phyloP scores from a whole-genome alignment of 140 eudicot species.

The Flaveria floridana region DNA sequence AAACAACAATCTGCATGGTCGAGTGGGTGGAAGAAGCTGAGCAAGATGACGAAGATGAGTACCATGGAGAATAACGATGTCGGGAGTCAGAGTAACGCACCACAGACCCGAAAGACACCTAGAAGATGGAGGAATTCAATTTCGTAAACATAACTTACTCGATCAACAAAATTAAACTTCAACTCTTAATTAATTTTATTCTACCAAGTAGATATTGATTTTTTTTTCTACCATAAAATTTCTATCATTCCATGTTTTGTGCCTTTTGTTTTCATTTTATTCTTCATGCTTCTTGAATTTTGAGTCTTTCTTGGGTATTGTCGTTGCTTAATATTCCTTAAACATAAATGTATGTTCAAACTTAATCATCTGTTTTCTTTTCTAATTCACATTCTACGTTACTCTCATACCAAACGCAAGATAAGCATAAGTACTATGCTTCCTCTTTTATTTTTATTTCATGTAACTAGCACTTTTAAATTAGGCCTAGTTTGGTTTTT shows the following conservation, averaged over 20 bases:
- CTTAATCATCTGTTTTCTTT: too few relatives aligned
- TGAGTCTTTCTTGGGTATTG: not conserved
- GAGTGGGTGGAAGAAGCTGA: conserved; percentile 11
- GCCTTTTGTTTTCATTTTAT: not conserved
- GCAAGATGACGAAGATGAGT: conserved; percentile 5
- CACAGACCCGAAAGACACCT: not conserved
- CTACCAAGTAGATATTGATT: not conserved
- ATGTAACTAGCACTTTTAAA: too few relatives aligned
- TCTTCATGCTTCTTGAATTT: not conserved
- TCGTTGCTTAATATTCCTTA: too few relatives aligned
- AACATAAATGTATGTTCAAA: too few relatives aligned
- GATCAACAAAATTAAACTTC: too few relatives aligned
- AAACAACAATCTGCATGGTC: not conserved
- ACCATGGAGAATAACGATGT: not conserved
- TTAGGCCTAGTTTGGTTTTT: too few relatives aligned
- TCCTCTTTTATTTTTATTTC: too few relatives aligned
- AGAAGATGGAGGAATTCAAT: not conserved
- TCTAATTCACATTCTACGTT: too few relatives aligned
- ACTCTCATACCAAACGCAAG: too few relatives aligned
- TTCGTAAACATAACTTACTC: not conserved
- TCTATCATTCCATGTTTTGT: not conserved
- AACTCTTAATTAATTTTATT: too few relatives aligned
- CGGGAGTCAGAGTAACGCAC: not conserved
- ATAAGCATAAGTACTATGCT: too few relatives aligned
- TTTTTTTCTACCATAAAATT: too few relatives aligned